Conservation (phyloP, 2,329 filamentous ascomycete species). For the Davidsoniella eucalypti region DNA sequence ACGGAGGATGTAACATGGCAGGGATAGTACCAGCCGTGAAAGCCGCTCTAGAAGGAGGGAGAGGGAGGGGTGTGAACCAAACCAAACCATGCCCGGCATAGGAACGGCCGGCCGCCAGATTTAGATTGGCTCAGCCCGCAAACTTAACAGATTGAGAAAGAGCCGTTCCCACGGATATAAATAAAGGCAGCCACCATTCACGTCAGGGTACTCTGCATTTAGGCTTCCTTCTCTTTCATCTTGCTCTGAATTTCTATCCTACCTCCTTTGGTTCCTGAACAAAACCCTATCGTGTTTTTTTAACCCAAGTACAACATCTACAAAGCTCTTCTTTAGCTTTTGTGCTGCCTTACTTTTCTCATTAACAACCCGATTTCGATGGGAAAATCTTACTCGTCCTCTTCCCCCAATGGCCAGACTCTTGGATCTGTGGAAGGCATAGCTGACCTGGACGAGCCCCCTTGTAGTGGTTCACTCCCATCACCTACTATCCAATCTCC, state of each 20-base stretch:
- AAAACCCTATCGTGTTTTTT: background rate
- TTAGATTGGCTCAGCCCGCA: too few species aligned
- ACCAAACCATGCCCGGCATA: too few species aligned
- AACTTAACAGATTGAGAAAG: too few species aligned
- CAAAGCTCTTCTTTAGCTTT: background rate
- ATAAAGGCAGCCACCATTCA: slow-evolving; percentile 1
- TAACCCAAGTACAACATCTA: background rate
- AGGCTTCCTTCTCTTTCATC: background rate
- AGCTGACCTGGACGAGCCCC: slow-evolving; percentile 14
- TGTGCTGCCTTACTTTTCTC: slow-evolving; percentile 1
- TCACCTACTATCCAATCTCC: background rate
- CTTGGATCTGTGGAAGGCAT: slow-evolving; percentile 14
- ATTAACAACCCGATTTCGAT: slow-evolving; percentile 13
- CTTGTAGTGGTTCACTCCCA: slow-evolving; percentile 13
- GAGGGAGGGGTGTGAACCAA: too few species aligned
- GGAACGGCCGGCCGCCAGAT: too few species aligned
- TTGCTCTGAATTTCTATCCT: background rate
- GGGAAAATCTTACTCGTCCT: slow-evolving; percentile 14
- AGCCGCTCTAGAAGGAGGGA: too few species aligned
- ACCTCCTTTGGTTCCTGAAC: background rate
- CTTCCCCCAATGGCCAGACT: slow-evolving; percentile 14
- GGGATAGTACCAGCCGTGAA: too few species aligned
- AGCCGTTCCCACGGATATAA: background rate
- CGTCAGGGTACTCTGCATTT: too few species aligned
- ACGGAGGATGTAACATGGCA: too few species aligned